phyloP scores from a whole-genome alignment of 108 stramenopile species.

The Seminavis robusta region DNA sequence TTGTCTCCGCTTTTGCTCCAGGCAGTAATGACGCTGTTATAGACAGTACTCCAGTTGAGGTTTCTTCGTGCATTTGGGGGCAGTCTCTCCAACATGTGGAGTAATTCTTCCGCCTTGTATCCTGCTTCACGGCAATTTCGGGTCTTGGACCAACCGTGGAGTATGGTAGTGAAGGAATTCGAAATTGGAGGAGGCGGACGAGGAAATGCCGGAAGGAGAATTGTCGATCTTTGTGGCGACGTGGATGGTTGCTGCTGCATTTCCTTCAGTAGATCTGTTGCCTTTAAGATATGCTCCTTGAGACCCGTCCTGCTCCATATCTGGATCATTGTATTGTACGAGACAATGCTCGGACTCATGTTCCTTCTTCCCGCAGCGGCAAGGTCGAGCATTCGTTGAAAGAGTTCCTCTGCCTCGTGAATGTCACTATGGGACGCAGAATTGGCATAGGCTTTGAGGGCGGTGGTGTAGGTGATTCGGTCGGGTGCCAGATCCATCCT shows the following conservation, averaged over 20 bases:
- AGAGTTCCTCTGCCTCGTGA: not conserved
- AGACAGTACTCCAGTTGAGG: constrained; percentile 1
- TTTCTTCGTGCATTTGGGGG: constrained; percentile 12
- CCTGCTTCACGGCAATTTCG: constrained; percentile 6
- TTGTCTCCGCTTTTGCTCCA: constrained; percentile 1
- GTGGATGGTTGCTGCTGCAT: too few species aligned
- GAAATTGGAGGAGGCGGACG: too few species aligned
- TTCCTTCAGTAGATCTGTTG: constrained; percentile 4
- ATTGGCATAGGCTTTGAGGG: constrained; percentile 11
- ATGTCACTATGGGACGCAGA: not conserved
- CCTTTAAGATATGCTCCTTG: constrained; percentile 7
- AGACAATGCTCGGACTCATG: constrained; percentile 7
- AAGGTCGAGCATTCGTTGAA: constrained; percentile 3
- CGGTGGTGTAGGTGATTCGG: constrained; percentile 13
- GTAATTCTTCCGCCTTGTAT: constrained; percentile 8
- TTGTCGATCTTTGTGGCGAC: too few species aligned
- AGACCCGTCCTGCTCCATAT: constrained; percentile 17
- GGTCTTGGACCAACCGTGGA: constrained; percentile 16
- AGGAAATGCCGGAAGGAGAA: too few species aligned
- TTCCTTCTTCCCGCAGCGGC: not conserved
- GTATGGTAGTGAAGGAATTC: constrained; percentile 10
- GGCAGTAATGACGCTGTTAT: constrained; percentile 11
- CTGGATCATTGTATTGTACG: constrained; percentile 15
- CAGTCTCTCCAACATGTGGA: constrained; percentile 5
- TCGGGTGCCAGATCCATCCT: not conserved